Evolutionary conservation across 208 protist genomes (phyloP).

Genomic region (Leishmania tarentolae): DNA sequence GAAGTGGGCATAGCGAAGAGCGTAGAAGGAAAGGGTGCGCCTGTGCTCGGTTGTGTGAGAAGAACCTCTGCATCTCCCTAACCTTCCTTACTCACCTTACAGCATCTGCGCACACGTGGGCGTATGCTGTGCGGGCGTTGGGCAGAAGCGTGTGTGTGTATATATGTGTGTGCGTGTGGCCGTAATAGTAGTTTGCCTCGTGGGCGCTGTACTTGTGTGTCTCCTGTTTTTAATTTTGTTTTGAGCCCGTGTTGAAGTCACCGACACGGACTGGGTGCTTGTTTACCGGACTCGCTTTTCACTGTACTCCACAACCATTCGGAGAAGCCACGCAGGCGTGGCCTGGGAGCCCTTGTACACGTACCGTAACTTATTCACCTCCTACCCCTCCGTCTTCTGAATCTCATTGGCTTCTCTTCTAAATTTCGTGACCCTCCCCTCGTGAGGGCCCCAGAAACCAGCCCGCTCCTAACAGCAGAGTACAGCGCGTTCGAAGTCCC

Average conservation of each 20-base stretch:
- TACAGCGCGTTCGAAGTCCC: not conserved
- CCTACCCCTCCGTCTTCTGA: not conserved
- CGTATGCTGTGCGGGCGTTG: no score
- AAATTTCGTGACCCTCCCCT: not conserved
- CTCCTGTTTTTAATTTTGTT: not conserved
- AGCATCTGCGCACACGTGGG: no score
- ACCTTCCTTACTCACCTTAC: not conserved
- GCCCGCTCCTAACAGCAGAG: not conserved
- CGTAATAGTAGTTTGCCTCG: not conserved
- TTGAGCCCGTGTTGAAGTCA: no score
- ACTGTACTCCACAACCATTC: not conserved
- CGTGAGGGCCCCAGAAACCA: not conserved
- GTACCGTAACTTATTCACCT: not conserved
- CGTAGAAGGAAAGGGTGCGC: not conserved
- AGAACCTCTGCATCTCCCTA: not conserved
- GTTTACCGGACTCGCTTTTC: not conserved
- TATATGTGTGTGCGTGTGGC: not conserved
- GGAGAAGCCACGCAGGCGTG: not conserved
- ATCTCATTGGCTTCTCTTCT: not conserved
- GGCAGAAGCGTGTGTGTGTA: not conserved
- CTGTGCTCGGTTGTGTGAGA: not conserved
- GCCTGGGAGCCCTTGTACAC: not conserved
- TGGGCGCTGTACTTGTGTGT: not conserved
- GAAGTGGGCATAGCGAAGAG: not conserved
- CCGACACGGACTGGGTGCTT: no score